phyloP scores from a whole-genome alignment of 1,284 basidiomycete species.

The Leccinum pachyderme region DNA sequence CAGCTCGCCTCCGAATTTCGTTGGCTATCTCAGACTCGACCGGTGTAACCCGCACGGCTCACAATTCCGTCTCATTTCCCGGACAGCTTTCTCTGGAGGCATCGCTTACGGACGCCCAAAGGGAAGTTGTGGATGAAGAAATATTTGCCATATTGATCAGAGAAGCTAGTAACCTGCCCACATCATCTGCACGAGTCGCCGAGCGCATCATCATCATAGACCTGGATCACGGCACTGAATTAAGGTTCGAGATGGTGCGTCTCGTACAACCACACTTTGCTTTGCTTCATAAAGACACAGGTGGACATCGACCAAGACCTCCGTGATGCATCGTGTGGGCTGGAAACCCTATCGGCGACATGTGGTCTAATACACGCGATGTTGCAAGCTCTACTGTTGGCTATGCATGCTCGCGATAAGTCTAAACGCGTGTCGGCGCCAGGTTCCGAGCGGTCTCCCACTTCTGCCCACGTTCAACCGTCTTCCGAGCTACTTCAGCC shows the following conservation, averaged over 20 bases:
- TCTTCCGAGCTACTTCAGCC: conserved; percentile 57
- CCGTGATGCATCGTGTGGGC: conserved; percentile 8
- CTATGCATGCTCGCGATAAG: conserved; percentile 54
- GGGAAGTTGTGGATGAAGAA: conserved; percentile 74
- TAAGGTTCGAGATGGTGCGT: conserved; percentile 52
- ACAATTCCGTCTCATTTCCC: conserved; percentile 37
- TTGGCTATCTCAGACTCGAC: conserved; percentile 38
- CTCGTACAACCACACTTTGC: background rate
- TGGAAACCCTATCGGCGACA: conserved; percentile 37
- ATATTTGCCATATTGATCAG: conserved; percentile 68
- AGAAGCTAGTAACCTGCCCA: conserved; percentile 70
- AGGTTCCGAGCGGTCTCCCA: conserved; percentile 27
- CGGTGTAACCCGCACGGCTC: conserved; percentile 35
- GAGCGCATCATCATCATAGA: conserved; percentile 74
- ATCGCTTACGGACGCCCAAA: conserved; percentile 57
- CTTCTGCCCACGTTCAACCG: conserved; percentile 8
- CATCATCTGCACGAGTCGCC: conserved; percentile 69
- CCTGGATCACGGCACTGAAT: conserved; percentile 62
- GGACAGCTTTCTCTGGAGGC: conserved; percentile 45
- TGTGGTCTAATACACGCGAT: conserved; percentile 71
- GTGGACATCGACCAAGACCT: conserved; percentile 30
- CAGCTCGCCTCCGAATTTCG: conserved; percentile 57
- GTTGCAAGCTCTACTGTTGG: conserved; percentile 64
- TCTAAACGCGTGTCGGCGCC: conserved; percentile 44
- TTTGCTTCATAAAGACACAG: conserved; percentile 24